Conservation (phyloP, 192 early-diverging fungal genomes). For the Coemansia sp. region DNA sequence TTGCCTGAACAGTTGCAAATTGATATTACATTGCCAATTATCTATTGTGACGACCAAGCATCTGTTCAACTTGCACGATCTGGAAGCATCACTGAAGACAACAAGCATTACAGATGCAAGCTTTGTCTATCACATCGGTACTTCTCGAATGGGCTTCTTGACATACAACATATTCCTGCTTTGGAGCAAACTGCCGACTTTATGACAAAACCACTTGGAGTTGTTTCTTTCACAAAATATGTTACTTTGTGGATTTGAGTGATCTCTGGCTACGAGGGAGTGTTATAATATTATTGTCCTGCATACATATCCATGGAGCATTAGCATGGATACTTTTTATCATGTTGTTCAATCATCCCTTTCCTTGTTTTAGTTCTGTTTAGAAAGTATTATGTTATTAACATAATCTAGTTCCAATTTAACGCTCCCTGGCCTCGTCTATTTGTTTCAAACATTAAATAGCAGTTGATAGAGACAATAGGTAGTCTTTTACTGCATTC, state of each 20-base stretch:
- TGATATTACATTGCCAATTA: background rate
- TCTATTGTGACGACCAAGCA: slow-evolving; percentile 1
- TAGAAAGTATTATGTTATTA: too few species aligned
- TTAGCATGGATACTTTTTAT: too few species aligned
- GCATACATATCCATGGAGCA: too few species aligned
- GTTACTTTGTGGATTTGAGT: background rate
- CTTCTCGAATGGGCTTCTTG: background rate
- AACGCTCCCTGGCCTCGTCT: too few species aligned
- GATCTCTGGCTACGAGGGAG: background rate
- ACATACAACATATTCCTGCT: background rate
- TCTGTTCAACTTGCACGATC: background rate
- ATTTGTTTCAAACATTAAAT: too few species aligned
- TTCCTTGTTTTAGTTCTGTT: too few species aligned
- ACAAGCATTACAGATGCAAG: slow-evolving; percentile 2
- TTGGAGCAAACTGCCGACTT: background rate
- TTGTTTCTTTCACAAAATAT: background rate
- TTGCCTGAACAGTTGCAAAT: background rate
- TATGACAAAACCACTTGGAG: background rate
- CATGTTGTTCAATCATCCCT: too few species aligned
- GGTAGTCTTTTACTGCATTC: too few species aligned
- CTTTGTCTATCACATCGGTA: background rate
- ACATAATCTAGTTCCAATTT: too few species aligned
- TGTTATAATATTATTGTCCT: background rate
- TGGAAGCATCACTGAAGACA: slow-evolving; percentile 1
- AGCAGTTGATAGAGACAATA: too few species aligned